These are phyloP conservation scores for Sarocladium kiliense DNA, from an alignment of 2,329 filamentous ascomycete species.

Conservation along the genomic window DNA sequence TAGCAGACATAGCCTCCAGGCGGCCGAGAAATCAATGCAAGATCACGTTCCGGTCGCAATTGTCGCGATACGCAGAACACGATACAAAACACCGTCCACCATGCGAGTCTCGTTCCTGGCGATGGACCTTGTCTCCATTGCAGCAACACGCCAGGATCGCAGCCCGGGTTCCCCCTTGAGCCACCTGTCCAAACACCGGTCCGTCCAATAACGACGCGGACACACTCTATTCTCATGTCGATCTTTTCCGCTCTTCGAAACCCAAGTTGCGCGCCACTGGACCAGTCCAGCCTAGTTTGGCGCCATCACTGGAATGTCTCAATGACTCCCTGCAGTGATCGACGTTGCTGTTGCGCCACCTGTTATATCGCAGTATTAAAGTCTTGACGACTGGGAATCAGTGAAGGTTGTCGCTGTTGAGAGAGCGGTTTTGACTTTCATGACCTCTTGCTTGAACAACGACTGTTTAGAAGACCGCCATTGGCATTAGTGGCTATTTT, in stretches of 20 bases:
- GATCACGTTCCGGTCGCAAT: no score
- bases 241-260: neutral
- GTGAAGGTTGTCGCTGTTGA: no score
- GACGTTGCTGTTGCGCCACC: neutral
- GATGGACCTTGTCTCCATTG: no score
- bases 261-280: neutral
- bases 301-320: neutral
- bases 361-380: neutral
- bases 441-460: neutral
- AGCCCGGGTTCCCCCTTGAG: neutral
- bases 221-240: neutral
- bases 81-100: no score
- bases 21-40: no score
- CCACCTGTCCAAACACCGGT: neutral
- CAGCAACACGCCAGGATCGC: neutral
- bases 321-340: neutral
- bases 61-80: no score
- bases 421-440: neutral
- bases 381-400: no score
- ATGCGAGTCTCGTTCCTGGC: no score
- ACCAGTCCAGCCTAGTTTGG: neutral
- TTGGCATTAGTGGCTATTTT: slow-evolving; percentile 5
- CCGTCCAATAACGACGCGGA: neutral
- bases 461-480: neutral
- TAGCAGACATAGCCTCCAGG: no score